A percentile compares a stretch with the other conserved stretches of the same genome.
phyloP scores from a whole-genome alignment of 2,329 filamentous ascomycete species.

The Pestalotiopsis sp. region DNA sequence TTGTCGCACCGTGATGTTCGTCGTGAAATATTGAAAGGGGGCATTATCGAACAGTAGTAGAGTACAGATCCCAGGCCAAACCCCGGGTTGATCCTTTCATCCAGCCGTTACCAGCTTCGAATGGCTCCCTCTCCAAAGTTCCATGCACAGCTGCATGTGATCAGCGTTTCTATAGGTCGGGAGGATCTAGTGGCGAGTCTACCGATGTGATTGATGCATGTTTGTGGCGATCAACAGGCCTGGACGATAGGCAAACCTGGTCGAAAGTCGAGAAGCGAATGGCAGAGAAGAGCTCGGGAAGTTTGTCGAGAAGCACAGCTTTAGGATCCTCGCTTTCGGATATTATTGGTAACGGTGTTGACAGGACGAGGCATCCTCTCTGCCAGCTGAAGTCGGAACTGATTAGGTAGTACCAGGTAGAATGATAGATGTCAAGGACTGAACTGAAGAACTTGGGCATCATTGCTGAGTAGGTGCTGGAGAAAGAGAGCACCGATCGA shows the following conservation, averaged over 20 bases:
- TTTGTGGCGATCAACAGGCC: neutral
- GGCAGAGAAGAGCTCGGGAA: neutral
- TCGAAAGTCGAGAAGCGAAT: neutral
- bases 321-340: neutral
- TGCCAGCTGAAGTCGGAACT: too few species aligned
- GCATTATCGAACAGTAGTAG: neutral
- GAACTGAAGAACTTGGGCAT: too few species aligned
- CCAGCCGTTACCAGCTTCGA: neutral
- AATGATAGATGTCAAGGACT: too few species aligned
- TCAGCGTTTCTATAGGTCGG: neutral
- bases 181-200: neutral
- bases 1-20: neutral
- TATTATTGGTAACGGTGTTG: neutral
- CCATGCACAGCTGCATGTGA: constrained; percentile 18
- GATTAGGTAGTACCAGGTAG: too few species aligned
- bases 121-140: neutral
- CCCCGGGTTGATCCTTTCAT: neutral
- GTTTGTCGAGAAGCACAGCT: neutral
- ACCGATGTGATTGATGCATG: neutral
- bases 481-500: too few species aligned
- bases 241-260: neutral
- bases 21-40: neutral
- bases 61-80: neutral
- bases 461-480: too few species aligned
- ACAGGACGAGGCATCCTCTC: too few species aligned